Evolutionary conservation across 2,329 filamentous ascomycete species (phyloP).

Genomic region (Colletotrichum gigasporum): DNA sequence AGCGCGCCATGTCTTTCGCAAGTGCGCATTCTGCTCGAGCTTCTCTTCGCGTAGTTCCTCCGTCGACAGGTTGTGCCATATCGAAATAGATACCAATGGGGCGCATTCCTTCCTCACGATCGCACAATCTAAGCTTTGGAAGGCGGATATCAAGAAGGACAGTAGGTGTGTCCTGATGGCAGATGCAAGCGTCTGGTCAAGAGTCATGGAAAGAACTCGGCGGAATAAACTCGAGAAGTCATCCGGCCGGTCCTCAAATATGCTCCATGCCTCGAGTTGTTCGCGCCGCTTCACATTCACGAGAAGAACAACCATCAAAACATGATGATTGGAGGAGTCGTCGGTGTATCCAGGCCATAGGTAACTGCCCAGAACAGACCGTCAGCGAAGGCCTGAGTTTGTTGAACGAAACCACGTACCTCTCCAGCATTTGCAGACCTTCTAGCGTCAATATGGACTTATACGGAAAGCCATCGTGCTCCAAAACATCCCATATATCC

Average conservation of each 20-base stretch:
- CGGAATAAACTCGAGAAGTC: constrained; percentile 92
- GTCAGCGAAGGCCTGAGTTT: constrained; percentile 36
- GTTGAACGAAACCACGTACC: constrained; percentile 52
- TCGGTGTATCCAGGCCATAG: constrained; percentile 94
- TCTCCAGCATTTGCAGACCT: constrained; percentile 89
- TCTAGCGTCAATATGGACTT: constrained; percentile 85
- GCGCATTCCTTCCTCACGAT: constrained; percentile 96
- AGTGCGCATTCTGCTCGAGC: constrained; percentile 76
- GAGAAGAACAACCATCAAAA: constrained; percentile 86
- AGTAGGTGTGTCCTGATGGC: constrained; percentile 83
- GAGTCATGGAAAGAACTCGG: constrained; percentile 85
- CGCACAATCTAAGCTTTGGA: constrained; percentile 90
- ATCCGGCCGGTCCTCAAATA: constrained; percentile 79
- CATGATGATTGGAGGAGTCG: constrained; percentile 89
- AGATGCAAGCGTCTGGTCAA: constrained; percentile 74
- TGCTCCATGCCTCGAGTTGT: constrained; percentile 87
- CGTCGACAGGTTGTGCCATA: constrained; percentile 92
- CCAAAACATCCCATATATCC: constrained; percentile 88
- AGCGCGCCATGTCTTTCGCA: constrained; percentile 92
- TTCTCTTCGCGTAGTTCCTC: constrained; percentile 78
- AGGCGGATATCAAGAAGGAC: constrained; percentile 88
- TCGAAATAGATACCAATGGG: constrained; percentile 90
- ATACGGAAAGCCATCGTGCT: constrained; percentile 81
- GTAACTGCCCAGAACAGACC: constrained; percentile 64
- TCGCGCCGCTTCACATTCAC: constrained; percentile 90